phyloP scores from a whole-genome alignment of 176 grass and related monocot species.

The Oryza nivara region DNA sequence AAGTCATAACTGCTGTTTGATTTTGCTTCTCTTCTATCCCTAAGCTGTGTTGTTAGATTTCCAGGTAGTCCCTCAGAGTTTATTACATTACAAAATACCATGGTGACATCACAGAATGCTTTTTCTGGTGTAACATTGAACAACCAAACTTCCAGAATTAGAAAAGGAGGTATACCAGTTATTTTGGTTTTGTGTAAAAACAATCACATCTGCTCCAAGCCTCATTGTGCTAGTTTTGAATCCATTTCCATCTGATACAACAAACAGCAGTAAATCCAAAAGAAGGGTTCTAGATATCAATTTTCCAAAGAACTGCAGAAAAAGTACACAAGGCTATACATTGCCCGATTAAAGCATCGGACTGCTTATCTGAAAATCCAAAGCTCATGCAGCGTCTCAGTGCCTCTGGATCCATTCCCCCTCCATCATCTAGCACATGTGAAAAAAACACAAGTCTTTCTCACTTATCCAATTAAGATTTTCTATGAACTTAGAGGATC shows the following conservation, averaged over 20 bases:
- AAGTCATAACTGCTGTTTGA: neutral
- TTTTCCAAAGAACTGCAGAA: constrained; percentile 43
- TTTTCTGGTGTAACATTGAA: constrained; percentile 31
- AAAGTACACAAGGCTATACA: constrained; percentile 55
- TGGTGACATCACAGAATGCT: constrained; percentile 25
- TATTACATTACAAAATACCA: constrained; percentile 25
- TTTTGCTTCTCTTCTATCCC: constrained; percentile 17
- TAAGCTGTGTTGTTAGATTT: neutral
- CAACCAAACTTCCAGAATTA: constrained; percentile 13
- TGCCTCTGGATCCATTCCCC: constrained; percentile 87
- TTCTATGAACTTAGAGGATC: constrained; percentile 11
- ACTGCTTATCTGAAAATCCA: constrained; percentile 97
- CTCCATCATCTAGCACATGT: constrained; percentile 83
- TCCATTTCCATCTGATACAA: constrained; percentile 94
- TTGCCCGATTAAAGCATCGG: constrained; percentile 89
- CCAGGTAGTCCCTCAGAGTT: constrained; percentile 3
- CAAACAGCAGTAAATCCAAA: constrained; percentile 42
- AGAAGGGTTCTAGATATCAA: constrained; percentile 26
- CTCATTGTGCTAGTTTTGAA: constrained; percentile 99
- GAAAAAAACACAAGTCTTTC: constrained; percentile 30
- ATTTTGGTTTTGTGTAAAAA: constrained; percentile 79
- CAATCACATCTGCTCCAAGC: constrained; percentile 95
- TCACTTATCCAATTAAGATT: constrained; percentile 20
- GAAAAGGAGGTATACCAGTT: constrained; percentile 48
- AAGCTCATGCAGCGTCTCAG: constrained; percentile 92